Conservation (phyloP, 352 stramenopile genomes). For the Globisporangium acanthophoron region DNA sequence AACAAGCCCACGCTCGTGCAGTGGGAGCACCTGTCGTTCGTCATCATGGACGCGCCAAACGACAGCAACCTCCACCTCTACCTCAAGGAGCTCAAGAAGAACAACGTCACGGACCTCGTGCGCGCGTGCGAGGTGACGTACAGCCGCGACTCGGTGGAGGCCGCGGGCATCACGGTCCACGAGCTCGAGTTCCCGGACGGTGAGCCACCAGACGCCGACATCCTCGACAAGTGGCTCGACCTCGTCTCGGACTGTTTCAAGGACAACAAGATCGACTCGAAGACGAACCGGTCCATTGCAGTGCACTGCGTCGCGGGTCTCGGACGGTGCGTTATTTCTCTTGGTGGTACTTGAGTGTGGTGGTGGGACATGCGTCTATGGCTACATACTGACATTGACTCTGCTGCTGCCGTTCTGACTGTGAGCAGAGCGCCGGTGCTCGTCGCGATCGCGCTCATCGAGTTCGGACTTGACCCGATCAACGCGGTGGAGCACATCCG, state of each 20-base stretch:
- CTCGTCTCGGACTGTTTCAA: constrained; percentile 95
- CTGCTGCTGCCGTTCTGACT: constrained; percentile 2
- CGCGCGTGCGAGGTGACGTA: constrained; percentile 97
- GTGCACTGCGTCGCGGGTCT: constrained; percentile 98
- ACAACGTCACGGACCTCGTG: constrained; percentile 95
- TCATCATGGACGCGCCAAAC: constrained; percentile 98
- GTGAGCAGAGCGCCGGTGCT: constrained; percentile 89
- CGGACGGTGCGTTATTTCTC: constrained; percentile 62
- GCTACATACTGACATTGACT: not conserved
- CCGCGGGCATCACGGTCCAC: constrained; percentile 88
- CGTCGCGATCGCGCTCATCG: constrained; percentile 97
- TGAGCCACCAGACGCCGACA: constrained; percentile 87
- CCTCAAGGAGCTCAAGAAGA: constrained; percentile 94
- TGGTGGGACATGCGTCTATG: not conserved
- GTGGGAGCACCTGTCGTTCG: constrained; percentile 91
- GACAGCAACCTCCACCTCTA: constrained; percentile 96
- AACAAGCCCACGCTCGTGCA: constrained; percentile 87
- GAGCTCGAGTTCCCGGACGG: constrained; percentile 98
- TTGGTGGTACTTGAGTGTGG: constrained; percentile 1
- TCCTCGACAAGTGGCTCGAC: constrained; percentile 94
- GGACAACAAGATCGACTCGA: constrained; percentile 62
- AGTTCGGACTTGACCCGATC: constrained; percentile 94
- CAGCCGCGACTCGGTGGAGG: constrained; percentile 83
- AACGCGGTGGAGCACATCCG: constrained; percentile 97
- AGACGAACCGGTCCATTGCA: constrained; percentile 88